Percentiles rank a stretch among this genome's conserved stretches.
phyloP scores from a whole-genome alignment of 305 asterid species.

The Solanum hybrid region DNA sequence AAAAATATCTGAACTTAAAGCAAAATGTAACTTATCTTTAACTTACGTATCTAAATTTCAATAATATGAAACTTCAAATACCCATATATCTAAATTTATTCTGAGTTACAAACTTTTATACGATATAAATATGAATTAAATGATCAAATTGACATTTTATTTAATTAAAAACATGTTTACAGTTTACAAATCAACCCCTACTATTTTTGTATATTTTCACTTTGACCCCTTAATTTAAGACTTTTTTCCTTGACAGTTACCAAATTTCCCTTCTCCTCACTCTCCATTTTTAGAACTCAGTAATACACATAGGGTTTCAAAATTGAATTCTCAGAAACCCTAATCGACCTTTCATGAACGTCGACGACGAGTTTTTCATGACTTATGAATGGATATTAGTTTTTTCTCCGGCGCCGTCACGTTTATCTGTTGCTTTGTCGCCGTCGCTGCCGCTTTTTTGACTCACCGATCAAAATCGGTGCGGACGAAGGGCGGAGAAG shows the following conservation, averaged over 20 bases:
- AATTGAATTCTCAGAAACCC: neutral
- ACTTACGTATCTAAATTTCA: neutral
- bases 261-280: neutral
- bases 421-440: conserved; percentile 36
- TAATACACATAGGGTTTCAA: neutral
- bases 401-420: conserved; percentile 29
- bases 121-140: neutral
- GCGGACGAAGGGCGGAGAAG: conserved; percentile 15
- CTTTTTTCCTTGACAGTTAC: neutral
- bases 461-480: conserved; percentile 19
- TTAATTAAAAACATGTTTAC: neutral
- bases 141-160: neutral
- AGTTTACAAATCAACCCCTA: neutral
- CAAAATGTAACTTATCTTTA: neutral
- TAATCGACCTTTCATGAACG: neutral
- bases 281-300: neutral
- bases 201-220: neutral
- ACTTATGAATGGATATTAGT: conserved; percentile 60
- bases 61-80: neutral
- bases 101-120: neutral
- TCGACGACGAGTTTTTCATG: conserved; percentile 25
- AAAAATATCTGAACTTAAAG: neutral
- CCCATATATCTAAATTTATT: neutral
- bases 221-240: neutral
- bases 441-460: conserved; percentile 31